Conservation (phyloP, 192 early-diverging fungal genomes). For the Allomyces macrogynus region DNA sequence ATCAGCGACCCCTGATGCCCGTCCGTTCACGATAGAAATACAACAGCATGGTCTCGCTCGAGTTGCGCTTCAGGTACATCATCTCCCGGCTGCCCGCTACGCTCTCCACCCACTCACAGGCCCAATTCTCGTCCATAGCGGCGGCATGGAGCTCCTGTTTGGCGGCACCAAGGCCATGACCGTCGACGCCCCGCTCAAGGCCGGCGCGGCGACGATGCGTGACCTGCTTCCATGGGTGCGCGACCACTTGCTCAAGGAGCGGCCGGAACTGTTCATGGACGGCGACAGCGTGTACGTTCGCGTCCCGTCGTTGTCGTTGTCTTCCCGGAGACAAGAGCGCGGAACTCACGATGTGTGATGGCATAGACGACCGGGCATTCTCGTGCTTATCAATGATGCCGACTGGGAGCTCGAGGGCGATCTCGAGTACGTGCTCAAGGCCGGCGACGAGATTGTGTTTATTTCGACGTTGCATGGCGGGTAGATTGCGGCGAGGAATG, state of each 20-base stretch:
- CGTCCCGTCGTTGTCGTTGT: constrained; percentile 1
- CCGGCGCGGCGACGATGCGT: constrained; percentile 24
- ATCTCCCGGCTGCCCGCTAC: too few species aligned
- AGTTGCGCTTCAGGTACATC: too few species aligned
- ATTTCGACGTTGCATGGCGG: constrained; percentile 98
- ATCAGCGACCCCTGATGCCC: too few species aligned
- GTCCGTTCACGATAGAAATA: too few species aligned
- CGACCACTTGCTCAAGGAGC: constrained; percentile 45
- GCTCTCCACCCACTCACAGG: too few species aligned
- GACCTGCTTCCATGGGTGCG: constrained; percentile 53
- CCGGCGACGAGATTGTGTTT: constrained; percentile 69
- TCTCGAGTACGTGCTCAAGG: constrained; percentile 55
- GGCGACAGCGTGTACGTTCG: constrained; percentile 56
- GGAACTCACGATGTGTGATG: constrained; percentile 2
- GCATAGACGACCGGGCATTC: constrained; percentile 70
- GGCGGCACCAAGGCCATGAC: constrained; percentile 41
- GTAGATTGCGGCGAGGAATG: constrained; percentile 21
- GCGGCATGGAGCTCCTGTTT: constrained; percentile 86
- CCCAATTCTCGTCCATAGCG: constrained; percentile 17
- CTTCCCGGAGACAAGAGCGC: background rate
- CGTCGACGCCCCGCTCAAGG: constrained; percentile 23
- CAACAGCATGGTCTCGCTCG: too few species aligned
- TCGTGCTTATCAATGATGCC: constrained; percentile 81
- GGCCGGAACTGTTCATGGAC: constrained; percentile 63
- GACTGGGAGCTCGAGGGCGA: constrained; percentile 95